These are phyloP conservation scores for Saturnispora besseyi DNA, from an alignment of 805 yeast genomes.

Conservation along the genomic window DNA sequence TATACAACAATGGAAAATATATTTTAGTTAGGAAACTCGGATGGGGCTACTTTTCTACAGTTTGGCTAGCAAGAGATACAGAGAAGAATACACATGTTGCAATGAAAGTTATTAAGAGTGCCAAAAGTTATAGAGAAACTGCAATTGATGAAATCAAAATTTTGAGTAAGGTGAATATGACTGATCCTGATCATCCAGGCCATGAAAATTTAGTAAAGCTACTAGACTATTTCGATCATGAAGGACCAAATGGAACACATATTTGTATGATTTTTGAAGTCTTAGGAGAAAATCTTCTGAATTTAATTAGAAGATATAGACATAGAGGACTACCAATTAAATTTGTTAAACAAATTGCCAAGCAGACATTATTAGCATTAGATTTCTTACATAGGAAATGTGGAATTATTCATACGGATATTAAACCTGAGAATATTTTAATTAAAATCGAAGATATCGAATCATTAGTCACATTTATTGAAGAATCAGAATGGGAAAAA, in stretches of 20 bases:
- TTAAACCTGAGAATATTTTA: slow-evolving; percentile 65
- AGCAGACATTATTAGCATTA: slow-evolving; percentile 45
- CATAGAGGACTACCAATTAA: slow-evolving; percentile 41
- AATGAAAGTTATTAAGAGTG: slow-evolving; percentile 86
- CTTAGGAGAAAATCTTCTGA: slow-evolving; percentile 84
- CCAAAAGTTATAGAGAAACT: slow-evolving; percentile 84
- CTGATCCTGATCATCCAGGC: slow-evolving; percentile 66
- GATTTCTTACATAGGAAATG: slow-evolving; percentile 54
- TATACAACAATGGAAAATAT: slow-evolving; percentile 62
- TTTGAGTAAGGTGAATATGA: slow-evolving; percentile 54
- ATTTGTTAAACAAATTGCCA: slow-evolving; percentile 49
- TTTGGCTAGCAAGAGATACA: slow-evolving; percentile 73
- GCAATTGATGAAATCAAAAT: slow-evolving; percentile 89
- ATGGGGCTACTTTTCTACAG: slow-evolving; percentile 98
- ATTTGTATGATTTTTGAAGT: slow-evolving; percentile 97
- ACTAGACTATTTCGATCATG: slow-evolving; percentile 75
- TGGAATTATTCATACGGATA: slow-evolving; percentile 66
- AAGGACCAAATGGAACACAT: slow-evolving; percentile 88
- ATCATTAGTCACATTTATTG: slow-evolving; percentile 37
- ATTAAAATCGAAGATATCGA: slow-evolving; percentile 47
- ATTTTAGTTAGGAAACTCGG: slow-evolving; percentile 83
- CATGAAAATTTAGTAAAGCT: slow-evolving; percentile 72
- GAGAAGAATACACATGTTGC: slow-evolving; percentile 71
- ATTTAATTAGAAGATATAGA: slow-evolving; percentile 67
- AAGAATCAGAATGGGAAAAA: slow-evolving; percentile 31